These are phyloP conservation scores for Rhizophora apiculata DNA, from an alignment of 345 rosid species.

Conservation along the genomic window DNA sequence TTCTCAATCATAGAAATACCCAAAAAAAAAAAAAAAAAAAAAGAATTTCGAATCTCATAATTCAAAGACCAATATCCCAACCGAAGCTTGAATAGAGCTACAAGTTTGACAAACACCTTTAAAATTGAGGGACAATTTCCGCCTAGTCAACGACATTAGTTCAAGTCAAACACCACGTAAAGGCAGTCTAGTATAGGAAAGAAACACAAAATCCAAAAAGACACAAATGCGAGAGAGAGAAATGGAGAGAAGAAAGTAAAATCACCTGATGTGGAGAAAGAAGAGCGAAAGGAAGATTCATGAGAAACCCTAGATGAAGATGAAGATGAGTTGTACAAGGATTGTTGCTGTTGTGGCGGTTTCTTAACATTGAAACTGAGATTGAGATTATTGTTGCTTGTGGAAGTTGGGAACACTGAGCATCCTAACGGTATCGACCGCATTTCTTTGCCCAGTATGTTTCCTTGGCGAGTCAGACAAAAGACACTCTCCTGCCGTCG, in stretches of 20 bases:
- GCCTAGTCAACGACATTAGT: too few relatives aligned
- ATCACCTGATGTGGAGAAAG: conserved; percentile 45
- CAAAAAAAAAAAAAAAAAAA: too few relatives aligned
- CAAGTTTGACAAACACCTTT: too few relatives aligned
- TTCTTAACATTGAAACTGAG: conserved; percentile 33
- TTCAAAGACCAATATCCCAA: too few relatives aligned
- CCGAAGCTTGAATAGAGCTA: too few relatives aligned
- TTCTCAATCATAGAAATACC: too few relatives aligned
- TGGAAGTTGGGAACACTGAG: conserved; percentile 38
- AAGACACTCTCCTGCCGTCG: too few relatives aligned
- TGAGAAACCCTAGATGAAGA: conserved; percentile 33
- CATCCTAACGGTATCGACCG: conserved; percentile 65
- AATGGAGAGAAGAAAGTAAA: not conserved
- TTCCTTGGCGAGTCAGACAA: too few relatives aligned
- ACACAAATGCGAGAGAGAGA: not conserved
- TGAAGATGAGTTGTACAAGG: conserved; percentile 12
- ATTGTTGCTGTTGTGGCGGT: not conserved
- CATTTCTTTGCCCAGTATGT: conserved; percentile 35
- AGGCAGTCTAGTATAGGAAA: not conserved
- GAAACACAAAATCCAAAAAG: not conserved
- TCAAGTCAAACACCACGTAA: too few relatives aligned
- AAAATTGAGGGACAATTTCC: too few relatives aligned
- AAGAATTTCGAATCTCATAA: too few relatives aligned
- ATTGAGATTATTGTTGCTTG: conserved; percentile 5
- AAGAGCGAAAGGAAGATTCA: conserved; percentile 11